Percentiles rank a stretch among this genome's conserved stretches.
Evolutionary conservation across 1,284 basidiomycete species (phyloP).

Genomic region (Trichosporon inkin): DNA sequence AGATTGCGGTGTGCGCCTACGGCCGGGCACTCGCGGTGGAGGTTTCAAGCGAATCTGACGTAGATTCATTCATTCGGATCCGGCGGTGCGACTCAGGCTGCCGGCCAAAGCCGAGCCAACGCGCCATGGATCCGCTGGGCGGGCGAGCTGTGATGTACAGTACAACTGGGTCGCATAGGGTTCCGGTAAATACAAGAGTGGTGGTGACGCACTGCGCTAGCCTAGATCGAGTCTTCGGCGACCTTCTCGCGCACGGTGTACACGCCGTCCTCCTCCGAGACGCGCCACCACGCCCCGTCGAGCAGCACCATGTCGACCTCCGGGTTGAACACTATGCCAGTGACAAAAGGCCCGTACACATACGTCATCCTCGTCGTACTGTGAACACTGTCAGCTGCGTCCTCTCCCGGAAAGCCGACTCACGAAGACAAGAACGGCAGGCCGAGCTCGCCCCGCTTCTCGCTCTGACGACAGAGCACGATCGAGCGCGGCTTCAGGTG

Average conservation of each 20-base stretch:
- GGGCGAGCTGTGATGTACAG: too few relatives aligned
- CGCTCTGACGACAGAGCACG: slow-evolving; percentile 8
- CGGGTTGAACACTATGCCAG: slow-evolving; percentile 11
- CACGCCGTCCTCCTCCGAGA: slow-evolving; percentile 15
- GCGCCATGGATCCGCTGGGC: too few relatives aligned
- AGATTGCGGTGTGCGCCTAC: not conserved
- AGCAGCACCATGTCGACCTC: slow-evolving; percentile 24
- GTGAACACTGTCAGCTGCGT: not conserved
- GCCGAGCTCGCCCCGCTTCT: slow-evolving; percentile 2
- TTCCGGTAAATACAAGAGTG: not conserved
- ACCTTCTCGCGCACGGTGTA: slow-evolving; percentile 23
- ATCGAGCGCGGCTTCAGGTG: slow-evolving; percentile 7
- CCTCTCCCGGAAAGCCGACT: not conserved
- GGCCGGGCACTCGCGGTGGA: too few relatives aligned
- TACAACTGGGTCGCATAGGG: not conserved
- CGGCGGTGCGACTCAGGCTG: too few relatives aligned
- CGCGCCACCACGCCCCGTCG: slow-evolving; percentile 22
- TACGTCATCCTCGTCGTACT: slow-evolving; percentile 8
- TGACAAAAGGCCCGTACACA: slow-evolving; percentile 18
- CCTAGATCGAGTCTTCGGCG: slow-evolving; percentile 3
- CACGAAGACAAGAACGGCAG: slow-evolving; percentile 13
- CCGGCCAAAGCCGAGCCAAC: too few relatives aligned
- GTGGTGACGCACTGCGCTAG: not conserved
- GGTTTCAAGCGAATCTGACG: too few relatives aligned
- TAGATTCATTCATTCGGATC: too few relatives aligned